These are phyloP conservation scores for Aspergillus steynii DNA, from an alignment of 495 filamentous ascomycete species.

Conservation along the genomic window DNA sequence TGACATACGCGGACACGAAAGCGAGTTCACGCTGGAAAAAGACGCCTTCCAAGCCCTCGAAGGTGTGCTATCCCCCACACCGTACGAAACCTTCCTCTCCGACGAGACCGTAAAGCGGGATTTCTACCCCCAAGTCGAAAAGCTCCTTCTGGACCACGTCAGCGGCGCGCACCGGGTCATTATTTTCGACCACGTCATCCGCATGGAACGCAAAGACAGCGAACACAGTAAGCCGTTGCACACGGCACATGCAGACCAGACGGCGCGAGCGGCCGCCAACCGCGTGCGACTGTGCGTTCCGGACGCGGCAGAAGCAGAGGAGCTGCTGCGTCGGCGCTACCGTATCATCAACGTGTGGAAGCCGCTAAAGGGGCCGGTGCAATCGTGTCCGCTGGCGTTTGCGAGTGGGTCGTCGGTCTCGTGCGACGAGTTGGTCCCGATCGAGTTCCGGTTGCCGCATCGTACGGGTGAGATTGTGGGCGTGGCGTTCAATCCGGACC, in stretches of 20 bases:
- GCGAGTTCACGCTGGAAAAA: constrained; percentile 62
- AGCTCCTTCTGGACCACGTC: constrained; percentile 61
- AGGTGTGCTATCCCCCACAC: constrained; percentile 42
- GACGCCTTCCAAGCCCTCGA: constrained; percentile 66
- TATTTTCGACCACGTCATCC: constrained; percentile 92
- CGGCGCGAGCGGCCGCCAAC: constrained; percentile 53
- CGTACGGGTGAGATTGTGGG: constrained; percentile 71
- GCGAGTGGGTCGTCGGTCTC: constrained; percentile 60
- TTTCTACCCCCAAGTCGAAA: constrained; percentile 82
- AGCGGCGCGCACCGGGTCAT: constrained; percentile 63
- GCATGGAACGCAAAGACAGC: constrained; percentile 50
- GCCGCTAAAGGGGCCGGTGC: constrained; percentile 70
- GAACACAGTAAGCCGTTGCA: constrained; percentile 63
- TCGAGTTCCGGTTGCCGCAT: constrained; percentile 73
- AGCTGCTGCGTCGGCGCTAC: constrained; percentile 61
- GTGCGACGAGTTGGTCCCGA: constrained; percentile 64
- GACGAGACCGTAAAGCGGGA: constrained; percentile 60
- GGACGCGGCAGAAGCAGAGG: constrained; percentile 56
- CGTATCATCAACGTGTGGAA: constrained; percentile 91
- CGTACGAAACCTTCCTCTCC: constrained; percentile 57
- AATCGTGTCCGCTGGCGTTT: constrained; percentile 68
- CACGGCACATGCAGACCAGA: constrained; percentile 83
- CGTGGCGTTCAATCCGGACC: constrained; percentile 57
- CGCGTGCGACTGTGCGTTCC: constrained; percentile 65
- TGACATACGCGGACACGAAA: constrained; percentile 67